Conservation (phyloP, 495 filamentous ascomycete species). For the Hapsidospora chrysogenum region DNA sequence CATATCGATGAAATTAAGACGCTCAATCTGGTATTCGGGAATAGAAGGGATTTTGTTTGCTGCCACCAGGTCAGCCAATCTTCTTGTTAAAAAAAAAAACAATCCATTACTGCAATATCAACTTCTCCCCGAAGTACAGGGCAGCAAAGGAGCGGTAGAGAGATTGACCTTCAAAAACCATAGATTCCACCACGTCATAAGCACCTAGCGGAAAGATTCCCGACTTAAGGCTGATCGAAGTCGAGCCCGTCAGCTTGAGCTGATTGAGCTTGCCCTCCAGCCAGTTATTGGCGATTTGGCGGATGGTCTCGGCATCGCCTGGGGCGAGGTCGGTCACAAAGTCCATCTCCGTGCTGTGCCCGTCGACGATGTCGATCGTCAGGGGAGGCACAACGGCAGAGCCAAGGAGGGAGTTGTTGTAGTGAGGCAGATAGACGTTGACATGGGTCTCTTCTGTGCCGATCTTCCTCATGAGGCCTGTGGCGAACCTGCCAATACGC, state of each 20-base stretch:
- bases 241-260: slow-evolving; percentile 52
- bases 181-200: slow-evolving; percentile 49
- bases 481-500: slow-evolving; percentile 58
- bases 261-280: slow-evolving; percentile 55
- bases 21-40: slow-evolving; percentile 61
- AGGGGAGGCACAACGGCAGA: slow-evolving; percentile 59
- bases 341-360: slow-evolving; percentile 57
- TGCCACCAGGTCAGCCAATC: slow-evolving; percentile 11
- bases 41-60: slow-evolving; percentile 54
- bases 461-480: slow-evolving; percentile 62
- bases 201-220: slow-evolving; percentile 62
- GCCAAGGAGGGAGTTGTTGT: slow-evolving; percentile 60
- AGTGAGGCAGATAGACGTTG: slow-evolving; percentile 69
- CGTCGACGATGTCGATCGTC: slow-evolving; percentile 56
- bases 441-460: slow-evolving; percentile 54
- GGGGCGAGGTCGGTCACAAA: slow-evolving; percentile 59
- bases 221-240: slow-evolving; percentile 52
- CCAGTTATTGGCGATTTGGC: slow-evolving; percentile 75
- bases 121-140: slow-evolving; percentile 33
- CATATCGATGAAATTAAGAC: slow-evolving; percentile 58
- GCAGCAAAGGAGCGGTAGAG: slow-evolving; percentile 38
- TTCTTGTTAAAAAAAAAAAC: not conserved
- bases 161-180: slow-evolving; percentile 67
- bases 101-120: slow-evolving; percentile 12
- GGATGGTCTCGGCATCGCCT: slow-evolving; percentile 61